A percentile compares a stretch with the other conserved stretches of the same genome.
phyloP scores from a whole-genome alignment of 2,329 filamentous ascomycete genomes.

The Xylariaceae sp. region DNA sequence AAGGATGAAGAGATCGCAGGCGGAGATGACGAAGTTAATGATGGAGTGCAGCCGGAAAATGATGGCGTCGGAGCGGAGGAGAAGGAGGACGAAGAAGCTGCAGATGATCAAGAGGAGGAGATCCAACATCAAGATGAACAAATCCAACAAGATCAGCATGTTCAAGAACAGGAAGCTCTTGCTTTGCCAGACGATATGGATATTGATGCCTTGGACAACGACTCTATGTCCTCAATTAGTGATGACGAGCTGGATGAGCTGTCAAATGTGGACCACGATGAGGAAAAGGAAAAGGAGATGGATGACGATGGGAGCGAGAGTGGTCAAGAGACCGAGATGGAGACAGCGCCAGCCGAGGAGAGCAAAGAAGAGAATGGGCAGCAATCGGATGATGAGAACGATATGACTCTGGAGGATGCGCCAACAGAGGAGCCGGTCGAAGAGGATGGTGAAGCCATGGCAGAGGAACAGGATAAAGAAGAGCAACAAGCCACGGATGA shows the following conservation, averaged over 20 bases:
- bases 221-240: constrained; percentile 47
- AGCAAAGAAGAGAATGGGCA: constrained; percentile 53
- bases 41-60: constrained; percentile 45
- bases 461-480: constrained; percentile 31
- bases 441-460: constrained; percentile 29
- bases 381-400: constrained; percentile 35
- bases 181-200: constrained; percentile 88
- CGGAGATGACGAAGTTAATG: constrained; percentile 51
- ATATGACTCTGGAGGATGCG: constrained; percentile 31
- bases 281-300: constrained; percentile 37
- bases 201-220: constrained; percentile 63
- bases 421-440: constrained; percentile 30
- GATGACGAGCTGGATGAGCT: constrained; percentile 58
- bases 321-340: constrained; percentile 45
- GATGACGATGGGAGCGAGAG: constrained; percentile 39
- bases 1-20: constrained; percentile 57
- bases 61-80: constrained; percentile 46
- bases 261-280: constrained; percentile 45
- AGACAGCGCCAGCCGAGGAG: constrained; percentile 40
- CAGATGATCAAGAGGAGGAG: constrained; percentile 55
- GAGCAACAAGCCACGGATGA: constrained; percentile 37
- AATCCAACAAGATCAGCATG: constrained; percentile 66
- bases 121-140: constrained; percentile 52
- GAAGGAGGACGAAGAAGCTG: constrained; percentile 56
- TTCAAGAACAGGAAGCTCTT: constrained; percentile 75